Evolutionary conservation across 1,284 basidiomycete species (phyloP).

Genomic region (Schizopora paradoxa): DNA sequence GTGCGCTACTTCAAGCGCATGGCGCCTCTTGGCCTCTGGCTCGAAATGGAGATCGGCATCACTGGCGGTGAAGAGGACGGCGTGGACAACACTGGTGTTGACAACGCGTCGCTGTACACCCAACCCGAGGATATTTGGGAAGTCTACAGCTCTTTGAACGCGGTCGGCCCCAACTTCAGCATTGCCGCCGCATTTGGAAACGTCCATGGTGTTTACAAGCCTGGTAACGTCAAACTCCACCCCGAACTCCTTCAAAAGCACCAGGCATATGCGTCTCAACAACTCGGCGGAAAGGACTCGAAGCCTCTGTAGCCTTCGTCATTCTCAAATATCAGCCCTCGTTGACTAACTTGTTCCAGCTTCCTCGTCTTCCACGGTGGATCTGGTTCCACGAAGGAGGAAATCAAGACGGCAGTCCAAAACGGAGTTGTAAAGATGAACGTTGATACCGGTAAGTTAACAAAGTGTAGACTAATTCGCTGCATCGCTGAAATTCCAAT

Average conservation of each 20-base stretch:
- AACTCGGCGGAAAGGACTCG: conserved; percentile 62
- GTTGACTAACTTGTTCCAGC: conserved; percentile 33
- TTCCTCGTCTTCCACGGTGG: conserved; percentile 99
- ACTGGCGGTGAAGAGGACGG: conserved; percentile 99
- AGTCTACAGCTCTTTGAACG: conserved; percentile 79
- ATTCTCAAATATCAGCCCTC: not conserved
- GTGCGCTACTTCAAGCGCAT: conserved; percentile 95
- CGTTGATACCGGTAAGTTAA: conserved; percentile 72
- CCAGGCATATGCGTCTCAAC: conserved; percentile 72
- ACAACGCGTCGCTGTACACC: conserved; percentile 94
- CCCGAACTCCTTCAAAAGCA: conserved; percentile 93
- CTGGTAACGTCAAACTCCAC: conserved; percentile 87
- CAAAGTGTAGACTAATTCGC: conserved; percentile 5
- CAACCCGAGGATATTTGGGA: conserved; percentile 97
- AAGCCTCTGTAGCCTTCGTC: conserved; percentile 71
- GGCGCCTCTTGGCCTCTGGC: conserved; percentile 91
- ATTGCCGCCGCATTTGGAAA: conserved; percentile 97
- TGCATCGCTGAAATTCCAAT: conserved; percentile 9
- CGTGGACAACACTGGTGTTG: conserved; percentile 93
- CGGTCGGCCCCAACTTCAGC: conserved; percentile 91
- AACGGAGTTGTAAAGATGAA: conserved; percentile 99
- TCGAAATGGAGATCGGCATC: conserved; percentile 99
- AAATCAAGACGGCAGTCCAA: conserved; percentile 88
- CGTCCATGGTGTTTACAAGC: conserved; percentile 96
- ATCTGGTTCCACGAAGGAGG: conserved; percentile 94